Conservation (phyloP, 2,329 filamentous ascomycete species). For the Zasmidium angulare region DNA sequence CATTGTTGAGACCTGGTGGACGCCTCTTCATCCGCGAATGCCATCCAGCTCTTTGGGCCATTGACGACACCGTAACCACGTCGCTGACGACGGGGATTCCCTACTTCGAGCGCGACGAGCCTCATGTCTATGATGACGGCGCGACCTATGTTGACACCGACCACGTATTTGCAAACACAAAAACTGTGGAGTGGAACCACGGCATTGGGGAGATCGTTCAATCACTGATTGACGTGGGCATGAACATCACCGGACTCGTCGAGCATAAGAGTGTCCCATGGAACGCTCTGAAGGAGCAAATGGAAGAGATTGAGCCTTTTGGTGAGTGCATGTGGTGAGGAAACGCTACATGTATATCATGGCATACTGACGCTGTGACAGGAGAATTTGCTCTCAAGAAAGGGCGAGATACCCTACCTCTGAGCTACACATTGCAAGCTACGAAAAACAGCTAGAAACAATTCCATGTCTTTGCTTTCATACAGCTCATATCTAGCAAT, state of each 20-base stretch:
- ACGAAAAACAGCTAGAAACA: background rate
- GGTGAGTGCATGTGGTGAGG: background rate
- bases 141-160: constrained; percentile 17
- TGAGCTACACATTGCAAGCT: constrained; percentile 16
- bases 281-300: constrained; percentile 20
- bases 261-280: constrained; percentile 24
- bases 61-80: constrained; percentile 11
- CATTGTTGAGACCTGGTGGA: constrained; percentile 17
- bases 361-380: background rate
- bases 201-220: constrained; percentile 23
- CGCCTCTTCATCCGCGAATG: constrained; percentile 23
- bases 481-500: no score
- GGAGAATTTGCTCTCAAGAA: constrained; percentile 12
- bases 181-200: constrained; percentile 23
- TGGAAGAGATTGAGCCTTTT: constrained; percentile 13
- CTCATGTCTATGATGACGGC: constrained; percentile 10
- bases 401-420: constrained; percentile 10
- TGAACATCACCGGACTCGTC: constrained; percentile 18
- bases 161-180: constrained; percentile 11
- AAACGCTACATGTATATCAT: background rate
- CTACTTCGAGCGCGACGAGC: constrained; percentile 20
- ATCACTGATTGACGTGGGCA: constrained; percentile 19
- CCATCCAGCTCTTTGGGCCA: constrained; percentile 20
- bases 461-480: no score
- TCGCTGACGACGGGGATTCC: constrained; percentile 14